Conservation (phyloP, 352 stramenopile species). For the Globisporangium paddicum region DNA sequence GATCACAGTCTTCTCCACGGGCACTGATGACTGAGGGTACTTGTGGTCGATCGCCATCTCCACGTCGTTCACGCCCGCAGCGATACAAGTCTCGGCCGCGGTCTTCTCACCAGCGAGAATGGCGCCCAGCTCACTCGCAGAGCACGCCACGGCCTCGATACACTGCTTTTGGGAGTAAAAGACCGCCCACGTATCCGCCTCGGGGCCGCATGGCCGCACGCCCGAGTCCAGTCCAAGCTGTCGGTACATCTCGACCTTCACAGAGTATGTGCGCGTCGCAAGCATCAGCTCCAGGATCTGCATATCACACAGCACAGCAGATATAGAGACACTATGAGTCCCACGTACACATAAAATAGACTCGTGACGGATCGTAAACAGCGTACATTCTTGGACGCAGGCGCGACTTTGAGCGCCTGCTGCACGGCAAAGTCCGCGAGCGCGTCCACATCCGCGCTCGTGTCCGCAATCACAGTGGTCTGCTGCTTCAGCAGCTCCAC, state of each 20-base stretch:
- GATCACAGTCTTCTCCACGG: slow-evolving; percentile 45
- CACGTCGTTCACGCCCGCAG: slow-evolving; percentile 61
- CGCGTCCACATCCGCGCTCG: slow-evolving; percentile 39
- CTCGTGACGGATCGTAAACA: neutral
- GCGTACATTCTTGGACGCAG: slow-evolving; percentile 54
- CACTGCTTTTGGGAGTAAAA: slow-evolving; percentile 67
- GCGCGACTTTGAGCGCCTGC: slow-evolving; percentile 51
- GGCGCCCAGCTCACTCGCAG: slow-evolving; percentile 34
- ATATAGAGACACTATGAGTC: slow-evolving; percentile 8
- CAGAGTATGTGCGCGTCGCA: slow-evolving; percentile 69
- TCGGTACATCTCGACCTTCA: slow-evolving; percentile 81
- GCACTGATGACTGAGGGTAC: slow-evolving; percentile 35
- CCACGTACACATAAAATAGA: neutral
- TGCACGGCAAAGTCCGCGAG: slow-evolving; percentile 44
- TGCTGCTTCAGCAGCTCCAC: slow-evolving; percentile 39
- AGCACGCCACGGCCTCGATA: slow-evolving; percentile 62
- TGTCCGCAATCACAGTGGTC: slow-evolving; percentile 26
- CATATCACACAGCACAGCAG: neutral
- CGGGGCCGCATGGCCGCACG: slow-evolving; percentile 41
- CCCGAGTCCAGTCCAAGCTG: slow-evolving; percentile 76
- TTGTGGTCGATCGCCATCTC: slow-evolving; percentile 70
- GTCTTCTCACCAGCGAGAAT: slow-evolving; percentile 22
- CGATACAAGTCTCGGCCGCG: slow-evolving; percentile 41
- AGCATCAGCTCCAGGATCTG: slow-evolving; percentile 81
- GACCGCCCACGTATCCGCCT: slow-evolving; percentile 62